Evolutionary conservation across 2,329 filamentous ascomycete species (phyloP).

Genomic region (Fusarium lateritium): DNA sequence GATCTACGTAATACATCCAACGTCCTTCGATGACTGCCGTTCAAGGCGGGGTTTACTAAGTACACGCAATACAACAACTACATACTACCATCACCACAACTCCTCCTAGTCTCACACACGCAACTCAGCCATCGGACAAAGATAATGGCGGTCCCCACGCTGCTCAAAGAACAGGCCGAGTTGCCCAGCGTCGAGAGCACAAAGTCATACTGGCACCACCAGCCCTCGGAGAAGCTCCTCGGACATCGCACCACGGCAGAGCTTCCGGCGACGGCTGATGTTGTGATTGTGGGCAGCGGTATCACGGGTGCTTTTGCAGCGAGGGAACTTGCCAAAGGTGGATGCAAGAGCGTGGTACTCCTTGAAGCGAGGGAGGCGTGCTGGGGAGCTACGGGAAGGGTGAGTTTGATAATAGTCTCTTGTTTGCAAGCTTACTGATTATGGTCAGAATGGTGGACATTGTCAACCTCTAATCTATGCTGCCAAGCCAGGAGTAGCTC

Average conservation of each 20-base stretch:
- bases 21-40: slow-evolving; percentile 3
- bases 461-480: slow-evolving; percentile 81
- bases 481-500: slow-evolving; percentile 71
- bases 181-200: slow-evolving; percentile 75
- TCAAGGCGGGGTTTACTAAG: slow-evolving; percentile 20
- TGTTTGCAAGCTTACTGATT: slow-evolving; percentile 12
- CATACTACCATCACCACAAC: background rate
- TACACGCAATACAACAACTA: background rate
- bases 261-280: slow-evolving; percentile 74
- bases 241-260: slow-evolving; percentile 77
- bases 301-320: slow-evolving; percentile 83
- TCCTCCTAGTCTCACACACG: background rate
- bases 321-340: slow-evolving; percentile 69
- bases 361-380: slow-evolving; percentile 85
- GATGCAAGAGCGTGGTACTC: slow-evolving; percentile 72
- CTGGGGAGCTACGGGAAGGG: slow-evolving; percentile 86
- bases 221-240: slow-evolving; percentile 74
- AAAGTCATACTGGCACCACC: slow-evolving; percentile 80
- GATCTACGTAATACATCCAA: slow-evolving; percentile 20
- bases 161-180: slow-evolving; percentile 60
- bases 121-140: background rate
- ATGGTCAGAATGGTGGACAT: slow-evolving; percentile 75
- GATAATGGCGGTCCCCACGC: slow-evolving; percentile 52
- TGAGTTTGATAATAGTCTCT: slow-evolving; percentile 58
- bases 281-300: slow-evolving; percentile 81